phyloP scores from a whole-genome alignment of 2,329 filamentous ascomycete species.

The Ophiostoma fasciatum region DNA sequence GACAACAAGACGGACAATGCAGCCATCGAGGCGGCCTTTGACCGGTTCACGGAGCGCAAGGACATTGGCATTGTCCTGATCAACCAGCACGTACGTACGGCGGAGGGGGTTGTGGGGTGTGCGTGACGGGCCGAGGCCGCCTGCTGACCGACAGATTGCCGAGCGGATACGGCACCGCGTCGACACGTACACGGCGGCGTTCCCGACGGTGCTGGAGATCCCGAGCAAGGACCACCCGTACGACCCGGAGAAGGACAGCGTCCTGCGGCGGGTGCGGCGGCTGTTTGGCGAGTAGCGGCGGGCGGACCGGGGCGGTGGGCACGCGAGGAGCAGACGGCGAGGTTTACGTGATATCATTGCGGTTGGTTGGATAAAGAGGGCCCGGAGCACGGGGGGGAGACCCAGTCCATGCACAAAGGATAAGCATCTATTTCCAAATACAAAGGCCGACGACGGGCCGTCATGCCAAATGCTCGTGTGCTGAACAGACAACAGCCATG shows the following conservation, averaged over 20 bases:
- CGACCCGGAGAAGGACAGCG: slow-evolving; percentile 97
- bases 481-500: neutral
- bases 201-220: slow-evolving; percentile 92
- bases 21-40: slow-evolving; percentile 79
- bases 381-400: neutral
- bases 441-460: too few species aligned
- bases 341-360: too few species aligned
- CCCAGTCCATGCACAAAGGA: neutral
- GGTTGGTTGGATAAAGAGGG: too few species aligned
- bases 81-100: slow-evolving; percentile 80
- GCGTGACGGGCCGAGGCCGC: neutral
- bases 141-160: slow-evolving; percentile 50
- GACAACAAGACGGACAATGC: slow-evolving; percentile 83
- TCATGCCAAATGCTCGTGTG: neutral
- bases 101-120: too few species aligned
- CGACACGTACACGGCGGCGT: slow-evolving; percentile 84
- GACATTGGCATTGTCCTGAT: slow-evolving; percentile 95
- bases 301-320: too few species aligned
- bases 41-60: slow-evolving; percentile 81
- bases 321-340: neutral
- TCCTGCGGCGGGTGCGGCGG: slow-evolving; percentile 67
- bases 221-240: slow-evolving; percentile 98
- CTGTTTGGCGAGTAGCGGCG: slow-evolving; percentile 60
- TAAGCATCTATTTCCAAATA: too few species aligned
- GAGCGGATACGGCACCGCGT: slow-evolving; percentile 85